These are phyloP conservation scores for Tulasnella sp. DNA, from an alignment of 768 basidiomycete species.

Conservation along the genomic window DNA sequence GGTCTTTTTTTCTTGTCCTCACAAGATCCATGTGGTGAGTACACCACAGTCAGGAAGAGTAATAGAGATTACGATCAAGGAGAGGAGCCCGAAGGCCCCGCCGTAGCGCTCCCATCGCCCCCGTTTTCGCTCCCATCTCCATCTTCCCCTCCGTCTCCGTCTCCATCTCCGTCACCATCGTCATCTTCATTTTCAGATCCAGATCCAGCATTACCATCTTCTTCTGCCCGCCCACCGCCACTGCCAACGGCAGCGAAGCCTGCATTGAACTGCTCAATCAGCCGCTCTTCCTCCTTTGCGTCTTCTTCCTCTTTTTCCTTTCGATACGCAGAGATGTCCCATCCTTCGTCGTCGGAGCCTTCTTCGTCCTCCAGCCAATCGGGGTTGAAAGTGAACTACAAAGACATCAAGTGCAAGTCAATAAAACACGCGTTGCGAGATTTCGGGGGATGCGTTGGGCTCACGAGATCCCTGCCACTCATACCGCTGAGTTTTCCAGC, in stretches of 20 bases:
- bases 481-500: slow-evolving; percentile 89
- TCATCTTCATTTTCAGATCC: slow-evolving; percentile 20
- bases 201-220: slow-evolving; percentile 16
- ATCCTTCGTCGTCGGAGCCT: slow-evolving; percentile 38
- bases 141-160: neutral
- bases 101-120: too few relatives aligned
- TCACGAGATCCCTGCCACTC: slow-evolving; percentile 88
- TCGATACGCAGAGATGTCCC: slow-evolving; percentile 46
- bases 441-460: slow-evolving; percentile 22
- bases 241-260: slow-evolving; percentile 11
- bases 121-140: slow-evolving; percentile 21
- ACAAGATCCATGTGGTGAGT: neutral
- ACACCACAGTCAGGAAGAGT: slow-evolving; percentile 21
- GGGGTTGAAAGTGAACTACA: slow-evolving; percentile 87
- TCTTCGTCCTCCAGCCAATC: slow-evolving; percentile 84
- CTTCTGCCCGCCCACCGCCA: neutral
- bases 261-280: slow-evolving; percentile 32
- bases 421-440: too few relatives aligned
- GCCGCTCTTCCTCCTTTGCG: slow-evolving; percentile 38
- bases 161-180: neutral
- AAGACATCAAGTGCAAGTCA: neutral
- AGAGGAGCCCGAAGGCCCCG: slow-evolving; percentile 18
- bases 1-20: too few relatives aligned
- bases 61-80: slow-evolving; percentile 24
- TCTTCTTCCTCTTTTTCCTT: slow-evolving; percentile 52